A percentile compares a stretch with the other conserved stretches of the same genome.
phyloP scores from a whole-genome alignment of 169 alveolate genomes.

The Babesia ovata region DNA sequence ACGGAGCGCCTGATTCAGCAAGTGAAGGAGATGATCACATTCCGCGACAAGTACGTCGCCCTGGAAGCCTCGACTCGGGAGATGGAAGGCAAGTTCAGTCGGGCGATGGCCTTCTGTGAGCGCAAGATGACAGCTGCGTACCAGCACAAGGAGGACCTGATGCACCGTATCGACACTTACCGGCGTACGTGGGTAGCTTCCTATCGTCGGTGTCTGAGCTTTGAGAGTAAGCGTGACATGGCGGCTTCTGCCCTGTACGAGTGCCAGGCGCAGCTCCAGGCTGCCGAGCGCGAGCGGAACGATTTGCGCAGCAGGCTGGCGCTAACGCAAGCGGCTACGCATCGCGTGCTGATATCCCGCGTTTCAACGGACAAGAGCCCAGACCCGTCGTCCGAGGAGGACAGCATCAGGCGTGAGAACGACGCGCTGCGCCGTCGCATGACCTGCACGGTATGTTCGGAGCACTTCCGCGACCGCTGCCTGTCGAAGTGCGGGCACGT shows the following conservation, averaged over 20 bases:
- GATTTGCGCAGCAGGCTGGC: slow-evolving; percentile 9
- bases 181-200: slow-evolving; percentile 30
- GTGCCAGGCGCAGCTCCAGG: slow-evolving; percentile 47
- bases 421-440: slow-evolving; percentile 73
- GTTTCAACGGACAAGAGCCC: neutral
- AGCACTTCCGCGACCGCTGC: slow-evolving; percentile 77
- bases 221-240: slow-evolving; percentile 59
- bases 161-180: slow-evolving; percentile 21
- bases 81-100: slow-evolving; percentile 40
- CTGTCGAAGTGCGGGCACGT: slow-evolving; percentile 83
- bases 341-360: neutral
- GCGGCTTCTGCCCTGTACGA: slow-evolving; percentile 62
- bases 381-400: neutral
- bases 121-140: slow-evolving; percentile 1
- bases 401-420: slow-evolving; percentile 66
- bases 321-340: neutral
- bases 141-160: slow-evolving; percentile 11
- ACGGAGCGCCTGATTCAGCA: slow-evolving; percentile 48
- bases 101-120: slow-evolving; percentile 29
- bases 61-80: slow-evolving; percentile 14
- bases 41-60: slow-evolving; percentile 12
- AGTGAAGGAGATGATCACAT: slow-evolving; percentile 15
- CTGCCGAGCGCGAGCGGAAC: slow-evolving; percentile 32
- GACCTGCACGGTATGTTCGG: slow-evolving; percentile 82
- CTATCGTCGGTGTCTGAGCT: slow-evolving; percentile 9